Evolutionary conservation across 1,139 yeast genomes (phyloP).

Genomic region (Nadsonia commutata): DNA sequence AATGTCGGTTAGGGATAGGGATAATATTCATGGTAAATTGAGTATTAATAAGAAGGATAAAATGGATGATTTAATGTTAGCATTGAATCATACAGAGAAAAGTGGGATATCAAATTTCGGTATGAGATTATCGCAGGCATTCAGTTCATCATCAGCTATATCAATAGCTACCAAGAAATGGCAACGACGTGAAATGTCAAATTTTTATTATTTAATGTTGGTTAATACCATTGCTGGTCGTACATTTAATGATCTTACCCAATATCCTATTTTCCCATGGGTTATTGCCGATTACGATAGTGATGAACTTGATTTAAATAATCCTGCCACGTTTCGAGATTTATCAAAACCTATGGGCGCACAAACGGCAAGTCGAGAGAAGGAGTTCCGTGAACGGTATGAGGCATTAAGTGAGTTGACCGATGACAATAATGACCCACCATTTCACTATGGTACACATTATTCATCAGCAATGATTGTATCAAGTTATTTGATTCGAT

Average conservation of each 20-base stretch:
- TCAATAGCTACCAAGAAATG: conserved; percentile 47
- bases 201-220: conserved; percentile 64
- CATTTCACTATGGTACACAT: conserved; percentile 86
- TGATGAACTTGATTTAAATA: conserved; percentile 41
- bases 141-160: conserved; percentile 16
- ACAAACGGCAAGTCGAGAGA: conserved; percentile 44
- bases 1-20: conserved; percentile 36
- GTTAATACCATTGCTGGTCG: conserved; percentile 75
- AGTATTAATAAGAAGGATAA: conserved; percentile 2
- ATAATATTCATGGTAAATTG: conserved; percentile 32
- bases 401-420: conserved; percentile 47
- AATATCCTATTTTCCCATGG: conserved; percentile 87
- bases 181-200: conserved; percentile 63
- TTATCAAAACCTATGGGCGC: conserved; percentile 85
- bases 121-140: too few species aligned
- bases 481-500: conserved; percentile 56
- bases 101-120: too few species aligned
- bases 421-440: conserved; percentile 40
- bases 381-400: conserved; percentile 51
- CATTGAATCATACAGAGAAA: conserved; percentile 4
- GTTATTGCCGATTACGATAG: conserved; percentile 68
- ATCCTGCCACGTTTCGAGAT: conserved; percentile 54
- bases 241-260: conserved; percentile 74
- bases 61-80: conserved; percentile 4
- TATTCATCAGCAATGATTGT: conserved; percentile 90